These are phyloP conservation scores for Fusarium buxicola DNA, from an alignment of 2,329 filamentous ascomycete species.

Conservation along the genomic window DNA sequence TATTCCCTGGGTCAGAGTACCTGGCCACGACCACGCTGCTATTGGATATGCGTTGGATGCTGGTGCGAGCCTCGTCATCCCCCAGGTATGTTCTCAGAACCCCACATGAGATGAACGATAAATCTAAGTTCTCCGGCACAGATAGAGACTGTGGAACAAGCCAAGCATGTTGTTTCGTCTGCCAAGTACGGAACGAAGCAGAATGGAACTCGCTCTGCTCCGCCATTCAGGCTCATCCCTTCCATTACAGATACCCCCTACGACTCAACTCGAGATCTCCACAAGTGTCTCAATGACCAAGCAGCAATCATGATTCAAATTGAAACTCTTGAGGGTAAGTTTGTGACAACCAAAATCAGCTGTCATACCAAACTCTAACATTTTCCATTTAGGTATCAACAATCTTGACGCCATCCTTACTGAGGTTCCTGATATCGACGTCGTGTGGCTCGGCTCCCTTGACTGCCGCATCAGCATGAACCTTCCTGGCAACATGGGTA, in stretches of 20 bases:
- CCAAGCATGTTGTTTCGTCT: slow-evolving; percentile 55
- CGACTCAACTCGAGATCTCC: slow-evolving; percentile 50
- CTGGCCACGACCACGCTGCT: slow-evolving; percentile 59
- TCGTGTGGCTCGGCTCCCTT: slow-evolving; percentile 60
- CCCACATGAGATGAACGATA: not conserved
- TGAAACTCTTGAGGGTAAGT: slow-evolving; percentile 51
- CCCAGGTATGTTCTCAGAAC: slow-evolving; percentile 47
- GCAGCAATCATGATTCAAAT: slow-evolving; percentile 63
- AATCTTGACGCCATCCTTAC: slow-evolving; percentile 64
- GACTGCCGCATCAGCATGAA: slow-evolving; percentile 60
- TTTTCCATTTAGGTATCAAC: slow-evolving; percentile 49
- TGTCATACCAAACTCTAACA: not conserved
- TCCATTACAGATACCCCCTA: slow-evolving; percentile 54
- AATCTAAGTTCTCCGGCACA: not conserved
- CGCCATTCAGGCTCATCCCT: slow-evolving; percentile 56
- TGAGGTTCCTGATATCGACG: slow-evolving; percentile 58
- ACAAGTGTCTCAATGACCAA: slow-evolving; percentile 58
- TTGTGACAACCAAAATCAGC: not conserved
- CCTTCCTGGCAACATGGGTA: slow-evolving; percentile 49
- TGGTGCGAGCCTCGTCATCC: slow-evolving; percentile 60
- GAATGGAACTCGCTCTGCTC: slow-evolving; percentile 58
- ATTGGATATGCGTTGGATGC: slow-evolving; percentile 62
- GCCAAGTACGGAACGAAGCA: slow-evolving; percentile 57
- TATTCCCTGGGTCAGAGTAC: slow-evolving; percentile 59
- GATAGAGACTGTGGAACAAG: slow-evolving; percentile 60